Base-by-base conservation (phyloP, 192 early-diverging fungal species). In the Backusella sp. region DNA sequence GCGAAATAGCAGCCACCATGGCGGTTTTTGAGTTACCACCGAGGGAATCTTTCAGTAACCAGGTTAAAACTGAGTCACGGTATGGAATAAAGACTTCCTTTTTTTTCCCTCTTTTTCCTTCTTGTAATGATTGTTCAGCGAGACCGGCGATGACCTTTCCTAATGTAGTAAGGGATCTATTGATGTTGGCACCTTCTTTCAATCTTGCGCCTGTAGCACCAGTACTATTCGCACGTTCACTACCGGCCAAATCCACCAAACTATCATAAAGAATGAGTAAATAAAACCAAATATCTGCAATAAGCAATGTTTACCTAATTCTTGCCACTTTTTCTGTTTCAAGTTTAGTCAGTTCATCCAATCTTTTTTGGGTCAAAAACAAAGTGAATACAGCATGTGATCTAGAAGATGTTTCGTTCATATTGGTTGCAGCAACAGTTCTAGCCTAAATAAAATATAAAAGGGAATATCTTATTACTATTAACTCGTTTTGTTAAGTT, bases 141-240 rank as follows among this genome's bases (percentile, higher is more conserved):
- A 98, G 83, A 23, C 92, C 92, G 4, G 94, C 93, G 39, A 98
- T 98, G 46, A 98, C 97, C 77, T 98, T 98, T 6, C 97, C 97
- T 36, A 98, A 84, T 0, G 95, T 93, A 0, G 95, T 95, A 32
- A 98, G 82, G 12, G 94, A 95, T 77, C 94, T 93, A 84, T 98
- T 98, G 86, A 98, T 98, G 62, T 95, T 96, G 14, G 94, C 94
- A 30, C 96, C 97, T 84, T 98, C 97, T 74, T 94, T 95, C 11
- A 97, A 79, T 11, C 96, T 88, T 65, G 82, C 79, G 3, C 97
- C 97, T 0, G 94, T 94, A 0, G 94, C 94, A 74, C 92, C 92
- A 6, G 97, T 96, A 37, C 91, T 80, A 76, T 93, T 91, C 2
- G 96, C 94, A 21, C 97, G 90, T 82, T 98, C 97, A 84, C 92